These are phyloP conservation scores for Davidsoniella australis DNA, from an alignment of 2,329 filamentous ascomycete species.

Conservation along the genomic window DNA sequence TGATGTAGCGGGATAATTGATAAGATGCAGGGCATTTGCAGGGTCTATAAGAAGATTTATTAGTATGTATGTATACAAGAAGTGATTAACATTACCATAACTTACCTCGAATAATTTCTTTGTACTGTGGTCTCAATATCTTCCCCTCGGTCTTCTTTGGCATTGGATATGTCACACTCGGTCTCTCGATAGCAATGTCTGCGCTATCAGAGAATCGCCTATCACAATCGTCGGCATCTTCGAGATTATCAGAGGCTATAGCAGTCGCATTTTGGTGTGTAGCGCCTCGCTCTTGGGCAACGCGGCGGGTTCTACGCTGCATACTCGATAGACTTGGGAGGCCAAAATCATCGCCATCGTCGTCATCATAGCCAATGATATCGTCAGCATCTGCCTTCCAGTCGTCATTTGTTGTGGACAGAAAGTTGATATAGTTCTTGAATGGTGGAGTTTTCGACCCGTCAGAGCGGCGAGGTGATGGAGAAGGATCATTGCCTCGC, in stretches of 20 bases:
- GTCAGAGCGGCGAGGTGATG: slow-evolving; percentile 35
- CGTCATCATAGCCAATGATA: slow-evolving; percentile 59
- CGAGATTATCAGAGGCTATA: background rate
- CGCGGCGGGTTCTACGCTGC: slow-evolving; percentile 50
- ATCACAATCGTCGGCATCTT: slow-evolving; percentile 21
- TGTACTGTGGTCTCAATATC: slow-evolving; percentile 91
- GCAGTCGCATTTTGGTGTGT: slow-evolving; percentile 1
- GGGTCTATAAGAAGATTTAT: slow-evolving; percentile 35
- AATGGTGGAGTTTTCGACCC: slow-evolving; percentile 45
- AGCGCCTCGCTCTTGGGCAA: slow-evolving; percentile 14
- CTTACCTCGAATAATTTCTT: slow-evolving; percentile 68
- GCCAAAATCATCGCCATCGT: slow-evolving; percentile 89
- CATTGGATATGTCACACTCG: slow-evolving; percentile 65
- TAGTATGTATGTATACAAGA: slow-evolving; percentile 9
- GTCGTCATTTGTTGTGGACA: slow-evolving; percentile 66
- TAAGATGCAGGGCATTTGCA: slow-evolving; percentile 86
- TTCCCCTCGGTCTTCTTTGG: slow-evolving; percentile 85
- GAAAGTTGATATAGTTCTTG: slow-evolving; percentile 62
- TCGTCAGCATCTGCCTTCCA: slow-evolving; percentile 67
- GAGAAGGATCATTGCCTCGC: slow-evolving; percentile 36
- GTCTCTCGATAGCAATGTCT: slow-evolving; percentile 84
- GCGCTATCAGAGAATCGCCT: slow-evolving; percentile 66
- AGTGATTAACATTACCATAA: background rate
- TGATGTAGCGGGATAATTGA: slow-evolving; percentile 65
- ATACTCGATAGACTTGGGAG: slow-evolving; percentile 83